Evolutionary conservation across 2,329 filamentous ascomycete genomes (phyloP).

Genomic region (Penicillium sclerotigenum): DNA sequence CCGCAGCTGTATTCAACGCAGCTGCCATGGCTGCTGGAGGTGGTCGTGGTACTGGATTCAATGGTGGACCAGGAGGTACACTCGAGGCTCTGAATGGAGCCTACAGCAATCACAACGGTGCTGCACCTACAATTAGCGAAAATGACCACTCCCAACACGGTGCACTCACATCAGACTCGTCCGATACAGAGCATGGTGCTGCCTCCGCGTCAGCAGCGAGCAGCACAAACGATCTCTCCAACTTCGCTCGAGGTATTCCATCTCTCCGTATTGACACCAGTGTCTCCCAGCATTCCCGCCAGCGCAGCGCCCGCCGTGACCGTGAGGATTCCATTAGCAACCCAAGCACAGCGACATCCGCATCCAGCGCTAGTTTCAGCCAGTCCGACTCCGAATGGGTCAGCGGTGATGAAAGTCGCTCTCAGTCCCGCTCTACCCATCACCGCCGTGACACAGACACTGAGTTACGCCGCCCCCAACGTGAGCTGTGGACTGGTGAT

Average conservation of each 20-base stretch:
- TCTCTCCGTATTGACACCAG: constrained; percentile 43
- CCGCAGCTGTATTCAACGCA: constrained; percentile 95
- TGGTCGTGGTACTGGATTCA: constrained; percentile 74
- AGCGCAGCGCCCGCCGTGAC: constrained; percentile 24
- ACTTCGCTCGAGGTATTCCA: constrained; percentile 30
- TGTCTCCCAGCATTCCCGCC: constrained; percentile 26
- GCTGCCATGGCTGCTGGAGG: constrained; percentile 97
- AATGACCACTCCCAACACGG: constrained; percentile 28
- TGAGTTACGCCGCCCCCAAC: constrained; percentile 33
- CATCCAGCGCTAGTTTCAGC: constrained; percentile 39
- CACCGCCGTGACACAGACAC: constrained; percentile 40
- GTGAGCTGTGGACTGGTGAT: constrained; percentile 71
- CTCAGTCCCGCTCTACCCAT: constrained; percentile 39
- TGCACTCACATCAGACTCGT: constrained; percentile 36
- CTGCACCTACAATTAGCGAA: constrained; percentile 20
- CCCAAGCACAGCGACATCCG: constrained; percentile 38
- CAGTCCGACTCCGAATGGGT: constrained; percentile 37
- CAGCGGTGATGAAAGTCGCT: constrained; percentile 25
- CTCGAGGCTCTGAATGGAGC: constrained; percentile 43
- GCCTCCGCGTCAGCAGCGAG: constrained; percentile 28
- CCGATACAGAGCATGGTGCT: constrained; percentile 39
- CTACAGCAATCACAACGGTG: constrained; percentile 25
- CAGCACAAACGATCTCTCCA: constrained; percentile 25
- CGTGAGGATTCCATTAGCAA: constrained; percentile 42
- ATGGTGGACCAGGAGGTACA: constrained; percentile 51